These are phyloP conservation scores for Aspergillus glaucus DNA, from an alignment of 2,329 filamentous ascomycete genomes.

Conservation along the genomic window DNA sequence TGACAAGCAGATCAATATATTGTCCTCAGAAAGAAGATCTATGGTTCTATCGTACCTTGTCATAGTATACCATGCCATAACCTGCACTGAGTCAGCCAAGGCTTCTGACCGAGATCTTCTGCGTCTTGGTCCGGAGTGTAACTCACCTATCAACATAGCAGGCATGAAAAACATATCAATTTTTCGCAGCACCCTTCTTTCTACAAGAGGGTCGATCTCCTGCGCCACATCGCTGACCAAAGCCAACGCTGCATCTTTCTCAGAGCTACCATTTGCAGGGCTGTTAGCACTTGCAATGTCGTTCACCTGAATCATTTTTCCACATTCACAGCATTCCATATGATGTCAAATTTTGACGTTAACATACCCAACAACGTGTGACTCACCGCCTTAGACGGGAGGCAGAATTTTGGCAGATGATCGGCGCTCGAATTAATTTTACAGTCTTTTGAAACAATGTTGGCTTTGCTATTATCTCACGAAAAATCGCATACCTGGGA, in stretches of 20 bases:
- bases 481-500: too few species aligned
- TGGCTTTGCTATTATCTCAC: too few species aligned
- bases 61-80: conserved; percentile 64
- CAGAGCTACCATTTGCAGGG: conserved; percentile 11
- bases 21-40: background rate
- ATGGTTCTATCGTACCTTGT: conserved; percentile 45
- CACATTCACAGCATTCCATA: background rate
- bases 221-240: conserved; percentile 50
- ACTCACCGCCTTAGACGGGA: too few species aligned
- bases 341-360: background rate
- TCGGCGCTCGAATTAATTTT: too few species aligned
- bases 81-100: conserved; percentile 12
- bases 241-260: conserved; percentile 52
- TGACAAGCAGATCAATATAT: conserved; percentile 19
- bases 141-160: conserved; percentile 54
- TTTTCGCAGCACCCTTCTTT: conserved; percentile 56
- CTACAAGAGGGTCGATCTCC: conserved; percentile 49
- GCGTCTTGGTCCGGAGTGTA: background rate
- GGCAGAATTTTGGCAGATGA: too few species aligned
- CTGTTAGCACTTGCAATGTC: background rate
- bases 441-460: too few species aligned
- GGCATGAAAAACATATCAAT: conserved; percentile 64
- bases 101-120: background rate
- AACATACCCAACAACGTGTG: too few species aligned
- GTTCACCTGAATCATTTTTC: background rate